Conservation (phyloP, 2,329 filamentous ascomycete species). For the Emericellopsis cladophorae region DNA sequence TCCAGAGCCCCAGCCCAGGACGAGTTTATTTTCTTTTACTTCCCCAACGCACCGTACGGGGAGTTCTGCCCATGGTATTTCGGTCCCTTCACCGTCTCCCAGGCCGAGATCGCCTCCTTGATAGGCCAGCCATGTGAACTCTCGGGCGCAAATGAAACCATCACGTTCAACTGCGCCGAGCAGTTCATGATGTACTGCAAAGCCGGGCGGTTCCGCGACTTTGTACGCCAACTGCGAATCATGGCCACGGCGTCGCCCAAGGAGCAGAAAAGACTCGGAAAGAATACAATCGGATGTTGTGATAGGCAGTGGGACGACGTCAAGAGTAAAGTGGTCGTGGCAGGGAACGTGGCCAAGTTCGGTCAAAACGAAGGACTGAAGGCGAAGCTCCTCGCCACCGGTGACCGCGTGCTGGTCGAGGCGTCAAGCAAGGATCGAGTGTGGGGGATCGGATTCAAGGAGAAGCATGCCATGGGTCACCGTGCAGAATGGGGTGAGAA, state of each 20-base stretch:
- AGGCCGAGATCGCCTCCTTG: constrained; percentile 12
- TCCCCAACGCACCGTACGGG: constrained; percentile 14
- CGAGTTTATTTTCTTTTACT: constrained; percentile 15
- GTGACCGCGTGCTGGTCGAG: constrained; percentile 16
- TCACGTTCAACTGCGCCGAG: constrained; percentile 21
- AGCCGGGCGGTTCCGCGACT: constrained; percentile 20
- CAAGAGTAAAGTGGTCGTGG: constrained; percentile 16
- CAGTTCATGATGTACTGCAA: constrained; percentile 31
- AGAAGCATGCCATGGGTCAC: constrained; percentile 13
- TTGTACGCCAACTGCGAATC: constrained; percentile 8
- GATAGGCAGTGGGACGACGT: constrained; percentile 15
- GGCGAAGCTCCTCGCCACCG: constrained; percentile 15
- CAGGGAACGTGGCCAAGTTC: constrained; percentile 20
- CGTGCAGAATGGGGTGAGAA: constrained; percentile 16
- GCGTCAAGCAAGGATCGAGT: constrained; percentile 15
- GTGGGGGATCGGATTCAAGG: constrained; percentile 19
- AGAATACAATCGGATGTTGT: constrained; percentile 12
- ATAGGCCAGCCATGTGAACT: constrained; percentile 8
- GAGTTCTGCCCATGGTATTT: constrained; percentile 23
- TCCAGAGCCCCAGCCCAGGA: too few species aligned
- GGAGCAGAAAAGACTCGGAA: constrained; percentile 16
- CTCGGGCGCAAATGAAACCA: constrained; percentile 2
- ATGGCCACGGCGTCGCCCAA: constrained; percentile 12
- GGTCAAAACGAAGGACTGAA: constrained; percentile 13
- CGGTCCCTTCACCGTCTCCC: constrained; percentile 13